Evolutionary conservation across 1,139 yeast genomes (phyloP).

Genomic region (Debaryomyces sp.): DNA sequence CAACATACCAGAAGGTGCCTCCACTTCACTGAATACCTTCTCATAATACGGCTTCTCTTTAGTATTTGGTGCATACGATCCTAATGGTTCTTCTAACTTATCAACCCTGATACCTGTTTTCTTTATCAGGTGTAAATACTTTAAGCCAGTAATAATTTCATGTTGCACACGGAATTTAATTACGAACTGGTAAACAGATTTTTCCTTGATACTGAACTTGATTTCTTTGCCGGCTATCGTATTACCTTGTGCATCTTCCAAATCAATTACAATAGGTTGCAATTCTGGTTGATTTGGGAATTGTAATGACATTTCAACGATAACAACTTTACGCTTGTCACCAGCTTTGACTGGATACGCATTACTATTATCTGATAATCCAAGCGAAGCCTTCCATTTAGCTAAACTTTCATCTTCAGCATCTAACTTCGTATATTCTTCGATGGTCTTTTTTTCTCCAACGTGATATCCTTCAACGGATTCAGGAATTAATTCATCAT

Average conservation of each 20-base stretch:
- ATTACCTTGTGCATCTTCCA: constrained; percentile 58
- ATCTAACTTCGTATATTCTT: constrained; percentile 80
- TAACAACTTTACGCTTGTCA: constrained; percentile 77
- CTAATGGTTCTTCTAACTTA: constrained; percentile 84
- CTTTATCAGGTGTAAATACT: constrained; percentile 82
- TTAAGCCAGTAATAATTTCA: constrained; percentile 88
- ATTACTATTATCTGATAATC: constrained; percentile 57
- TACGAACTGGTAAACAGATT: constrained; percentile 69
- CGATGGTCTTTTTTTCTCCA: constrained; percentile 82
- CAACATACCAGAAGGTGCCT: constrained; percentile 88
- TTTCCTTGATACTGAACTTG: constrained; percentile 77
- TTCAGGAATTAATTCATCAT: constrained; percentile 68
- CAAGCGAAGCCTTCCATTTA: constrained; percentile 92
- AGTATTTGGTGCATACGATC: constrained; percentile 92
- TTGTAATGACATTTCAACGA: constrained; percentile 71
- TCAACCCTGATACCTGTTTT: constrained; percentile 88
- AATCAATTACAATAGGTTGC: constrained; percentile 62
- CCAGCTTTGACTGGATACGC: constrained; percentile 69
- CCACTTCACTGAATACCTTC: constrained; percentile 77
- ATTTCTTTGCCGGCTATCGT: constrained; percentile 53
- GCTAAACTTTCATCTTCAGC: constrained; percentile 90
- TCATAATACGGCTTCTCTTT: constrained; percentile 79
- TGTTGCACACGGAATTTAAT: constrained; percentile 86
- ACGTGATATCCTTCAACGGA: constrained; percentile 72
- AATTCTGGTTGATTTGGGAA: constrained; percentile 62